Evolutionary conservation across 345 rosid species (phyloP).

Genomic region (Moricandia arvensis): DNA sequence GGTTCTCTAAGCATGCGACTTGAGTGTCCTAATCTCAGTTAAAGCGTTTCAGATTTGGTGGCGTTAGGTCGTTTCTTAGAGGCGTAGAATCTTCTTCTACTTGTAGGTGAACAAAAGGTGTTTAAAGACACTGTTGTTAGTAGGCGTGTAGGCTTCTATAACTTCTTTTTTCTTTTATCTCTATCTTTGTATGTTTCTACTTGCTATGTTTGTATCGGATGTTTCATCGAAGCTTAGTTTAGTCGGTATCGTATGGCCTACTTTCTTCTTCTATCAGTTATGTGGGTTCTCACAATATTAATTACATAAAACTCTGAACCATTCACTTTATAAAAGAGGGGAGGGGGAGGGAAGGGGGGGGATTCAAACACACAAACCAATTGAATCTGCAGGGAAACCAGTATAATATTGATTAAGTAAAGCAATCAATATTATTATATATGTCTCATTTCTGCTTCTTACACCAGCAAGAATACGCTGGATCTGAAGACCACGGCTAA

Average conservation of each 20-base stretch:
- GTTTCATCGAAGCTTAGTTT: not conserved
- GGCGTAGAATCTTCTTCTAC: constrained; percentile 66
- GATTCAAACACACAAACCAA: too few relatives aligned
- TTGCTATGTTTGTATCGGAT: not conserved
- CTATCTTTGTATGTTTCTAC: too few relatives aligned
- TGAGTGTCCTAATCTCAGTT: constrained; percentile 87
- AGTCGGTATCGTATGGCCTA: not conserved
- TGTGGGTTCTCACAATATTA: not conserved
- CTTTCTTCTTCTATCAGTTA: not conserved
- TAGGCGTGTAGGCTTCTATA: not conserved
- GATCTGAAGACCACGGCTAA: too few relatives aligned
- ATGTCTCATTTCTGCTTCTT: too few relatives aligned
- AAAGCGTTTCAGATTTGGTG: constrained; percentile 98
- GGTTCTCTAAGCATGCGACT: constrained; percentile 77
- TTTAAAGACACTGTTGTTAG: not conserved
- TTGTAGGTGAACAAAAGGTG: constrained; percentile 19
- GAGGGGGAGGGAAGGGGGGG: too few relatives aligned
- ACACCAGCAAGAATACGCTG: too few relatives aligned
- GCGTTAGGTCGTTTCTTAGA: constrained; percentile 82
- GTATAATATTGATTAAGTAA: too few relatives aligned
- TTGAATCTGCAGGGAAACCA: too few relatives aligned
- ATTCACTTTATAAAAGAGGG: too few relatives aligned
- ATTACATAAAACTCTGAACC: too few relatives aligned
- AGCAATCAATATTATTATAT: too few relatives aligned
- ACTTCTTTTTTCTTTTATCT: not conserved